Base-by-base conservation (phyloP, 257 asterid genomes). In the Nyctanthes arbortristis region DNA sequence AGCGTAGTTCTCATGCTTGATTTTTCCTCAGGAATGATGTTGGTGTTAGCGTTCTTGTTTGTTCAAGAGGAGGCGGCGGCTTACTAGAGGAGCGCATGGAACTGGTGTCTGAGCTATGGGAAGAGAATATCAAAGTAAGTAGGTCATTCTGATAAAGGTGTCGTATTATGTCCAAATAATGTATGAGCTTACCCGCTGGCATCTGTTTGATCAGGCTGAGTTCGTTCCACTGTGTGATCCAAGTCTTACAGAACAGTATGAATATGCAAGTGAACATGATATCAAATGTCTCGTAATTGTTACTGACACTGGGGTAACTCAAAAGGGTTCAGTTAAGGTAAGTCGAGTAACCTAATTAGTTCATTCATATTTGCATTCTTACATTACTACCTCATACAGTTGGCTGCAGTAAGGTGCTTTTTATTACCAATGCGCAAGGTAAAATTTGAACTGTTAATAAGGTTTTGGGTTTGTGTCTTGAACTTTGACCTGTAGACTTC, bases 21-120 rank as follows among this genome's bases (percentile, higher is more conserved):
- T n/a, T n/a, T n/a, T n/a, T n/a, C n/a, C n/a, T n/a, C 90, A 90
- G 97, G 75, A 77, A 80, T 80, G 89, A 83, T 71, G 60, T 57
- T 28, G 85, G 88, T 68, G 73, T 72, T 20, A 85, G 75, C 16
- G 77, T 91, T 67, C 97, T 93, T 65, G 88, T 93, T 78, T 93
- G 99, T 82, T 93, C 96, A 70, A 83, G 97, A 88, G 99, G 97
- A 70, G 99, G 99, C 1, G 99, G 99, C 25, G 99, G 99, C 49
- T 85, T 93, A 70, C 78, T 93, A 64, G 73, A 74, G 55, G 97
- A 93, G 84, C 96, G 99, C 73, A 93, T 93, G 96, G 95, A 91
- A 81, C 90, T 93, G 47, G 93, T 84, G 70, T 96, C 95, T 31
- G 95, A 93, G 78, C 82, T 91, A 34, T 93, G 99, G 99, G 94